These are phyloP conservation scores for Blastomyces gilchristii DNA, from an alignment of 2,329 filamentous ascomycete species.

Conservation along the genomic window DNA sequence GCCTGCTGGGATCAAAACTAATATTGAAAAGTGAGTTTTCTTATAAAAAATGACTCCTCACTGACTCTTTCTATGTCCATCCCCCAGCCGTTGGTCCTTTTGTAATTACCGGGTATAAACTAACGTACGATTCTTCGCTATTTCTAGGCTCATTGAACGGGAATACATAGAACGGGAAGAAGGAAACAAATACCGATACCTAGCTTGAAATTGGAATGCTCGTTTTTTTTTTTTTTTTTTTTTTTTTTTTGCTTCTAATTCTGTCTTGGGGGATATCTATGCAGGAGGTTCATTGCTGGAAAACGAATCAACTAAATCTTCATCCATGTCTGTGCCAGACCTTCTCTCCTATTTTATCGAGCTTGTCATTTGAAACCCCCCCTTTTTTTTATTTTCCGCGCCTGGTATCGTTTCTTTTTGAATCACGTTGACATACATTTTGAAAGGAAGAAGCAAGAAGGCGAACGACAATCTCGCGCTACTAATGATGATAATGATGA, in stretches of 20 bases:
- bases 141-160: slow-evolving; percentile 69
- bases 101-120: neutral
- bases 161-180: slow-evolving; percentile 81
- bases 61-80: neutral
- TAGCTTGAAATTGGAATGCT: slow-evolving; percentile 42
- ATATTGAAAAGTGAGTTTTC: slow-evolving; percentile 74
- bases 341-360: neutral
- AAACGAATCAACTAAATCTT: neutral
- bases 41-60: slow-evolving; percentile 2
- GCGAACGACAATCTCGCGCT: neutral
- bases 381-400: neutral
- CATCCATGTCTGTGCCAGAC: neutral
- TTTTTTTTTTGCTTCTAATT: neutral
- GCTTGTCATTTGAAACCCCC: neutral
- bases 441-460: neutral
- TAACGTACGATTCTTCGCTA: slow-evolving; percentile 21
- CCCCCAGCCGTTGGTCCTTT: neutral
- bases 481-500: neutral
- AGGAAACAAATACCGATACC: slow-evolving; percentile 57
- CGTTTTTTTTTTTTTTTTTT: neutral
- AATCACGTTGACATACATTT: neutral
- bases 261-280: too few species aligned
- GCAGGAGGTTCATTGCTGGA: neutral
- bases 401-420: neutral
- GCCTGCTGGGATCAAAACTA: slow-evolving; percentile 81